These are phyloP conservation scores for Fusarium nodosum DNA, from an alignment of 2,329 filamentous ascomycete species.

Conservation along the genomic window DNA sequence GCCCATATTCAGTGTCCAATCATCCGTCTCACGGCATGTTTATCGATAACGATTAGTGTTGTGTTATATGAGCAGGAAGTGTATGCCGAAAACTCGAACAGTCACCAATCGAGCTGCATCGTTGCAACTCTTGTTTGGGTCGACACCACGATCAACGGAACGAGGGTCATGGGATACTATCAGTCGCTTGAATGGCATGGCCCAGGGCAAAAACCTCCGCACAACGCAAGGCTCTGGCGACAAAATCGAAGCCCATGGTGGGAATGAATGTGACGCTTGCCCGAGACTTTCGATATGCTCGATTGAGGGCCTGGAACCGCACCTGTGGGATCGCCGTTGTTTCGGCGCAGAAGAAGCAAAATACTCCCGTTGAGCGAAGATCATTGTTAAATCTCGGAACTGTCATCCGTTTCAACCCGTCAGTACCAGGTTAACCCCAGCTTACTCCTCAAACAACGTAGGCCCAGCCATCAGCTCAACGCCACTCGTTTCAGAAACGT, in stretches of 20 bases:
- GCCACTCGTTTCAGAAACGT: constrained; percentile 49
- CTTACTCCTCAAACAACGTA: constrained; percentile 27
- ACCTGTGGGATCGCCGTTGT: constrained; percentile 18
- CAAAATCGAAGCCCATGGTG: constrained; percentile 7
- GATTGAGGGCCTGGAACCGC: constrained; percentile 13
- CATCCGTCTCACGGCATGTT: constrained; percentile 1
- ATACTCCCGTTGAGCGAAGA: constrained; percentile 21
- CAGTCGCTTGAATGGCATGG: constrained; percentile 25
- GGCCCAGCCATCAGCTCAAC: constrained; percentile 40
- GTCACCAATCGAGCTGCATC: constrained; percentile 22
- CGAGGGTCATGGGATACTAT: constrained; percentile 26
- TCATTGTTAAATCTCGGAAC: constrained; percentile 25
- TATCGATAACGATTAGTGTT: constrained; percentile 8
- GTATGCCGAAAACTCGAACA: not conserved
- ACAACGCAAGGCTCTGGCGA: constrained; percentile 21
- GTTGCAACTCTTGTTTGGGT: constrained; percentile 17
- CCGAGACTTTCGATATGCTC: constrained; percentile 34
- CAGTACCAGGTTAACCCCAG: constrained; percentile 32
- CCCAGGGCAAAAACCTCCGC: not conserved
- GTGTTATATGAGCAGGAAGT: constrained; percentile 10
- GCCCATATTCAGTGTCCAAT: not conserved
- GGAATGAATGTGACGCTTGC: constrained; percentile 19
- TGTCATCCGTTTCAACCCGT: constrained; percentile 37
- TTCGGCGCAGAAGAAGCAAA: constrained; percentile 28
- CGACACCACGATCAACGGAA: constrained; percentile 3